Conservation (phyloP, 2,329 filamentous ascomycete species). For the Verticillium longisporum region DNA sequence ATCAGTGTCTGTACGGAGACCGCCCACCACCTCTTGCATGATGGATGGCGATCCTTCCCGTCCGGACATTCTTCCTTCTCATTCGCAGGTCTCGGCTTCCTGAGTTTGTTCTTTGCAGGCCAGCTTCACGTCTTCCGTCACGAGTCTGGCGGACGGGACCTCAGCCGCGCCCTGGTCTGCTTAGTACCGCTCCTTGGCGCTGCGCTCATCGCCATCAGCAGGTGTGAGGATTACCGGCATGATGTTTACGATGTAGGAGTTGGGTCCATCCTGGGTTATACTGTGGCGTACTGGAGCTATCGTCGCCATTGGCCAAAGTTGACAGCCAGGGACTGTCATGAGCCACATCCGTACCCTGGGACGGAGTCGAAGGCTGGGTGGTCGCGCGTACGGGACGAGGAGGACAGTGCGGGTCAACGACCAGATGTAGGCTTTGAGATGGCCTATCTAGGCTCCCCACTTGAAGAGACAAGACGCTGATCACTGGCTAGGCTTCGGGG, state of each 20-base stretch:
- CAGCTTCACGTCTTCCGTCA: constrained; percentile 53
- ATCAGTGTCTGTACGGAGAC: constrained; percentile 68
- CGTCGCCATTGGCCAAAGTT: constrained; percentile 56
- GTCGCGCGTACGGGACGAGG: constrained; percentile 45
- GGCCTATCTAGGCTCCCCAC: constrained; percentile 15
- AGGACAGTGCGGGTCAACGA: constrained; percentile 24
- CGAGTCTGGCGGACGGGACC: constrained; percentile 36
- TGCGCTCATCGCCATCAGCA: constrained; percentile 60
- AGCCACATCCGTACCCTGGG: constrained; percentile 47
- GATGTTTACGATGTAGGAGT: constrained; percentile 64
- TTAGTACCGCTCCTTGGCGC: constrained; percentile 55
- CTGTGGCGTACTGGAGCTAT: constrained; percentile 60
- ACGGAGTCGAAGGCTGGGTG: constrained; percentile 25
- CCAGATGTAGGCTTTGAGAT: constrained; percentile 30
- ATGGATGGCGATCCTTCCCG: constrained; percentile 80
- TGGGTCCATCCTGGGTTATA: constrained; percentile 53
- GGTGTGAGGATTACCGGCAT: constrained; percentile 65
- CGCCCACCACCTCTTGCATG: constrained; percentile 62
- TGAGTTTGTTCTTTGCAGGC: constrained; percentile 63
- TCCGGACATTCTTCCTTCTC: constrained; percentile 74
- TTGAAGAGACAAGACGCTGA: constrained; percentile 13
- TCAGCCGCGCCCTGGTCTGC: constrained; percentile 50
- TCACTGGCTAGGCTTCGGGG: constrained; percentile 3
- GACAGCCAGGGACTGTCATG: constrained; percentile 43
- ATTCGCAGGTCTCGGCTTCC: constrained; percentile 71